A percentile compares a stretch with the other conserved stretches of the same genome.
phyloP scores from a whole-genome alignment of 129 eudicot genomes.

The Silybum marianum region DNA sequence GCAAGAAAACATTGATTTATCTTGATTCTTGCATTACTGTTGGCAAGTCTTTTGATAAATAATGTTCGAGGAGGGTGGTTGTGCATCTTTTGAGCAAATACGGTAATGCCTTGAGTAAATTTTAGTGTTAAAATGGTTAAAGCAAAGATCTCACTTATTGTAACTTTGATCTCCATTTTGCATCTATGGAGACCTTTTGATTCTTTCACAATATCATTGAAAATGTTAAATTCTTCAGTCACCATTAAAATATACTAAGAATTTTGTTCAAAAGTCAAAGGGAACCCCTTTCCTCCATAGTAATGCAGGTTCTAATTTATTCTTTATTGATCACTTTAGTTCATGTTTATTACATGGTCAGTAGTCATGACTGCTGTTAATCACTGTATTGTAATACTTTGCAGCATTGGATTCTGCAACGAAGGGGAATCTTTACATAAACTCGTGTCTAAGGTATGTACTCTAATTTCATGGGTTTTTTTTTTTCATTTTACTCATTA shows the following conservation, averaged over 20 bases:
- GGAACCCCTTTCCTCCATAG: background rate
- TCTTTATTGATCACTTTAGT: too few species aligned
- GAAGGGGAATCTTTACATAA: constrained; percentile 87
- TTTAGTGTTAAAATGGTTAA: constrained; percentile 5
- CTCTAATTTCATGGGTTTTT: constrained; percentile 9
- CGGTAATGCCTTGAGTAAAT: too few species aligned
- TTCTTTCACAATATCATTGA: background rate
- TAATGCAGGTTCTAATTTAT: background rate
- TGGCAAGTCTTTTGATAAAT: constrained; percentile 10
- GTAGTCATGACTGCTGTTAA: constrained; percentile 8
- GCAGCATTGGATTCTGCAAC: constrained; percentile 94
- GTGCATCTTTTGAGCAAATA: constrained; percentile 5
- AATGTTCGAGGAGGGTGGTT: background rate
- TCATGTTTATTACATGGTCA: too few species aligned
- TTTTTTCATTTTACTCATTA: background rate
- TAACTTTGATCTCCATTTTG: constrained; percentile 2
- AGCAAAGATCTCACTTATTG: background rate
- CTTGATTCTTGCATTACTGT: constrained; percentile 5
- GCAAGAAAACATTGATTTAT: constrained; percentile 10
- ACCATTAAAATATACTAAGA: background rate
- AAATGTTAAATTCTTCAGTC: background rate
- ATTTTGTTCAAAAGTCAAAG: background rate
- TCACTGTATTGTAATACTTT: constrained; percentile 25
- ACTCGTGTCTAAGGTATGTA: constrained; percentile 89
- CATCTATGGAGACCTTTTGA: background rate